Evolutionary conservation across 192 early-diverging fungal species (phyloP).

Genomic region (Podila epigama): DNA sequence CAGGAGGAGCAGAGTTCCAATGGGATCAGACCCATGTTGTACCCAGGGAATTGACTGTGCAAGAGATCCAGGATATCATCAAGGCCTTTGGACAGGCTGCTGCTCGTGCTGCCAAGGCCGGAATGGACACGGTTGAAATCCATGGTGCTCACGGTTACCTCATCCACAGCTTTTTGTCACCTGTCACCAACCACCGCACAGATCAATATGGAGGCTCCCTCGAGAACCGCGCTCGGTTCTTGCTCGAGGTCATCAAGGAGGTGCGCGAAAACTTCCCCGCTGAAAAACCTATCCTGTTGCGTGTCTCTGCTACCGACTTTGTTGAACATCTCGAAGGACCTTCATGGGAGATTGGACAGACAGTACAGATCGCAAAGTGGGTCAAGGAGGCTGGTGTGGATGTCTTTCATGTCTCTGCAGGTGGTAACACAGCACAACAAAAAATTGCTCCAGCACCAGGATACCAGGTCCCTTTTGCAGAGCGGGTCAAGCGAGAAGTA

Average conservation of each 20-base stretch:
- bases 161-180: slow-evolving; percentile 79
- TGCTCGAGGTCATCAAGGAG: slow-evolving; percentile 62
- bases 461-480: slow-evolving; percentile 77
- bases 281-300: slow-evolving; percentile 78
- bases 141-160: slow-evolving; percentile 93
- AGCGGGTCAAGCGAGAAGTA: slow-evolving; percentile 61
- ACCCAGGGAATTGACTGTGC: slow-evolving; percentile 65
- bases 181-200: slow-evolving; percentile 81
- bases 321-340: slow-evolving; percentile 46
- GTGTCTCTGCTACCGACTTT: slow-evolving; percentile 81
- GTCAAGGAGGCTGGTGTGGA: slow-evolving; percentile 81
- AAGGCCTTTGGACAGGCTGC: slow-evolving; percentile 71
- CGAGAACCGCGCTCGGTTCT: slow-evolving; percentile 72
- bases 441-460: slow-evolving; percentile 52
- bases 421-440: slow-evolving; percentile 67
- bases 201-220: slow-evolving; percentile 92
- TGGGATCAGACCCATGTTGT: slow-evolving; percentile 46
- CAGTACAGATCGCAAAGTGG: slow-evolving; percentile 61
- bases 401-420: slow-evolving; percentile 80
- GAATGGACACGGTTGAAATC: slow-evolving; percentile 88
- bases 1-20: slow-evolving; percentile 42
- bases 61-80: slow-evolving; percentile 69
- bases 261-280: slow-evolving; percentile 67
- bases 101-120: slow-evolving; percentile 73
- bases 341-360: slow-evolving; percentile 77